A percentile compares a stretch with the other conserved stretches of the same genome.
These are phyloP conservation scores for Pichia membranifaciens DNA, from an alignment of 805 yeast genomes.

Conservation along the genomic window DNA sequence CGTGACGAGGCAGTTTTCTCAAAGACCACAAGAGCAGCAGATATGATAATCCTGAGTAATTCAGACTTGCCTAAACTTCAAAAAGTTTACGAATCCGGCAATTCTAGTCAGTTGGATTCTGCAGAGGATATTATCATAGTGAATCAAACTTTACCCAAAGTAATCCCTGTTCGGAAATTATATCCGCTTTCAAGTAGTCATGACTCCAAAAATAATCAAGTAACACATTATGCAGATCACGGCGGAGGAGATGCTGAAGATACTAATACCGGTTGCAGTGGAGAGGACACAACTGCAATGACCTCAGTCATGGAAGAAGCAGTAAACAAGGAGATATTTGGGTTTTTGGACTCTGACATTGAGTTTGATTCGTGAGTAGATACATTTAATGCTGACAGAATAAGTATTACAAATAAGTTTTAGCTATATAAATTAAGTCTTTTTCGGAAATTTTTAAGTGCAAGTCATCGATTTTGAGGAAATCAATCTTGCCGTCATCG, in stretches of 20 bases:
- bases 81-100: neutral
- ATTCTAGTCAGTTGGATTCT: neutral
- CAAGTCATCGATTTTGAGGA: conserved; percentile 44
- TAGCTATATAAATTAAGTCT: conserved; percentile 40
- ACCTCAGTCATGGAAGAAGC: neutral
- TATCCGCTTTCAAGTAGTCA: too few species aligned
- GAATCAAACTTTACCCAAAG: conserved; percentile 3
- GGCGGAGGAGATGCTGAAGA: neutral
- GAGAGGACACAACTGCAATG: neutral
- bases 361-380: conserved; percentile 13
- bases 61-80: neutral
- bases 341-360: conserved; percentile 24
- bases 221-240: neutral
- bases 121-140: conserved; percentile 6
- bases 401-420: conserved; percentile 36
- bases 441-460: conserved; percentile 64
- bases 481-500: conserved; percentile 40
- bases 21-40: neutral
- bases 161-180: neutral
- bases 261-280: neutral
- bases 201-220: too few species aligned
- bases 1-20: neutral
- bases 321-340: conserved; percentile 11
- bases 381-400: neutral
- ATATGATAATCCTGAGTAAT: neutral